These are phyloP conservation scores for Allium sativum DNA, from an alignment of 106 monocot species.

Conservation along the genomic window DNA sequence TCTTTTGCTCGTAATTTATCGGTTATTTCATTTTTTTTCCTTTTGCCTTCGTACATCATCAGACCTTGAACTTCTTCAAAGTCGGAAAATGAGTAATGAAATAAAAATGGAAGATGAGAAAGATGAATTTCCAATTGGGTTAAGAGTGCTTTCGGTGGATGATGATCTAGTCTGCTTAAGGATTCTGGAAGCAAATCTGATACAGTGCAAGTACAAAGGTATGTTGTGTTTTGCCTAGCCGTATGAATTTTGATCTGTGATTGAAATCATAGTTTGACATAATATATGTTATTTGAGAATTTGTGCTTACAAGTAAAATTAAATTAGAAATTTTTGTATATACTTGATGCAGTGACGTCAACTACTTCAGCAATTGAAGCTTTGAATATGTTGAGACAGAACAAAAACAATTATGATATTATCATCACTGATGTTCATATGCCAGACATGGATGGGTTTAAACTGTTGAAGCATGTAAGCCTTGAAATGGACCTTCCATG, in stretches of 20 bases:
- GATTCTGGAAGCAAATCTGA: constrained; percentile 25
- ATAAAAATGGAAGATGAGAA: constrained; percentile 1
- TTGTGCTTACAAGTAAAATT: background rate
- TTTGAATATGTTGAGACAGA: constrained; percentile 25
- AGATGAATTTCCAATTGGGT: constrained; percentile 28
- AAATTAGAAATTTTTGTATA: background rate
- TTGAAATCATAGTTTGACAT: background rate
- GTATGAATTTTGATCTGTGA: background rate
- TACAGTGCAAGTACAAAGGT: constrained; percentile 24
- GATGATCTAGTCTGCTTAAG: constrained; percentile 30
- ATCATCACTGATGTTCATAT: constrained; percentile 33
- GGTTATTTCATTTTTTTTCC: background rate
- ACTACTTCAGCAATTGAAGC: constrained; percentile 15
- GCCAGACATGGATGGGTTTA: constrained; percentile 41
- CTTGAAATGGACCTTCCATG: constrained; percentile 34
- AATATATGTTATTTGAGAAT: background rate
- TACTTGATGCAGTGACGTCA: constrained; percentile 18
- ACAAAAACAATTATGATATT: constrained; percentile 29
- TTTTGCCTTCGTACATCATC: constrained; percentile 1
- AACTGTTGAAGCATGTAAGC: constrained; percentile 27
- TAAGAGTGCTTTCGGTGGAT: constrained; percentile 36
- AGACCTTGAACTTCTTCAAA: background rate
- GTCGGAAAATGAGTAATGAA: constrained; percentile 10
- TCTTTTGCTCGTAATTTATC: too few relatives aligned
- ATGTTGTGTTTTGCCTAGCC: background rate